Conservation (phyloP, 148 eudicot genomes). For the Vaccinium macrocarpon region DNA sequence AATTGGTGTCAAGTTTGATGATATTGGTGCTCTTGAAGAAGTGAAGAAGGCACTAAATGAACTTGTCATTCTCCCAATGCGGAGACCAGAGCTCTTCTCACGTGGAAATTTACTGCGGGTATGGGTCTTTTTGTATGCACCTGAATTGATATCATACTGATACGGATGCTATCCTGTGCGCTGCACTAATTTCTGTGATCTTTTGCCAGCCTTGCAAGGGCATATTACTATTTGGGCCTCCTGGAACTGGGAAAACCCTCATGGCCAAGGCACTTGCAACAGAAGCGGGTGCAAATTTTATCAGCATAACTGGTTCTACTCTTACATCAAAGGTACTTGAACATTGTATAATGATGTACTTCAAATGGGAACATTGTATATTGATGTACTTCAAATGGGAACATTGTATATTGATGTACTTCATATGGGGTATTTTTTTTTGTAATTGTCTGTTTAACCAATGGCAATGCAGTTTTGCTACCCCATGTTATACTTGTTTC, state of each 20-base stretch:
- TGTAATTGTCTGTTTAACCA: not conserved
- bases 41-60: constrained; percentile 92
- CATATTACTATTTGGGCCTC: constrained; percentile 94
- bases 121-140: constrained; percentile 19
- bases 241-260: constrained; percentile 99
- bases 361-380: not conserved
- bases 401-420: too few species aligned
- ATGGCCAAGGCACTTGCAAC: constrained; percentile 98
- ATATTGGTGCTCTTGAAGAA: constrained; percentile 98
- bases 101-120: constrained; percentile 95
- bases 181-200: constrained; percentile 16
- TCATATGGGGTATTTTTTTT: not conserved
- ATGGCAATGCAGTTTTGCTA: not conserved
- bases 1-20: constrained; percentile 88
- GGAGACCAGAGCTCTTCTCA: constrained; percentile 91
- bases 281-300: constrained; percentile 95
- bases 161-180: not conserved
- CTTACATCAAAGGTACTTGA: constrained; percentile 82
- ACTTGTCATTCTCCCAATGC: constrained; percentile 97
- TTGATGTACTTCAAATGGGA: too few species aligned
- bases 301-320: constrained; percentile 92
- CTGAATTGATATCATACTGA: not conserved
- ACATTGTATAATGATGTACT: not conserved
- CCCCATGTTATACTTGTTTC: not conserved
- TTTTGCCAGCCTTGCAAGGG: constrained; percentile 97